Base-by-base conservation (phyloP, 2,329 filamentous ascomycete genomes). In the Helicocarpus griseus region DNA sequence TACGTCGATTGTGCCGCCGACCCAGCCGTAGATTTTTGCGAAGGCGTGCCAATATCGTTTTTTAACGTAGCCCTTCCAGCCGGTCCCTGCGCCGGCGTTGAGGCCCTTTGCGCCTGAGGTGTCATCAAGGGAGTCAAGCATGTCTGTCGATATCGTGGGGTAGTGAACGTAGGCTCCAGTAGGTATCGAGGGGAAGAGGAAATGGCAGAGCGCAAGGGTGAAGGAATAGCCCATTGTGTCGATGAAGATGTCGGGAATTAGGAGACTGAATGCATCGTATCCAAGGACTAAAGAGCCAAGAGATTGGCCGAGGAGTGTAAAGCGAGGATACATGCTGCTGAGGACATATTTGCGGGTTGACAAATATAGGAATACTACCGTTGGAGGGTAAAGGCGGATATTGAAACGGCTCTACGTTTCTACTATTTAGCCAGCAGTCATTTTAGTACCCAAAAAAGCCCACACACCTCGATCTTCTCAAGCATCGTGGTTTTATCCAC, bases 191-290 rank as follows among this genome's bases (percentile, higher is more conserved):
- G 80, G 85, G 64, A 97, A 97, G 22, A 97, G 75, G 56, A 86
- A 78, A 64, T 89, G 93, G 68, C 78, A 86, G 2, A 96, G 76
- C 7, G 87, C 89, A 9, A 95, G 79, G 0, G 87, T 80, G 65
- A 97, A 98, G 24, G 91, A 89, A 63, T 96, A 98, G 56, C 93
- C 93, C 90, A 98, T 96, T 1, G 93, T 98, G 65, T 98, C 93
- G 60, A 98, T 77, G 66, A 97, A 95, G 49, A 97, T 79, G 66
- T 98, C 93, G 0, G 93, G 93, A 0, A 91, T 87, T 2, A 97
- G 77, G 2, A 96, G 80, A n/a, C 81, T 85, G 66, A 98, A 93
- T 9, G 91, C 91, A 63, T 98, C 91, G 77, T 88, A 93, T 24
- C 87, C 90, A 50, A 98, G 77, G 26, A 95, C 66, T 43, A 98